Conservation (phyloP, 2,329 filamentous ascomycete species). For the Graphilbum ipis-grandicollis region DNA sequence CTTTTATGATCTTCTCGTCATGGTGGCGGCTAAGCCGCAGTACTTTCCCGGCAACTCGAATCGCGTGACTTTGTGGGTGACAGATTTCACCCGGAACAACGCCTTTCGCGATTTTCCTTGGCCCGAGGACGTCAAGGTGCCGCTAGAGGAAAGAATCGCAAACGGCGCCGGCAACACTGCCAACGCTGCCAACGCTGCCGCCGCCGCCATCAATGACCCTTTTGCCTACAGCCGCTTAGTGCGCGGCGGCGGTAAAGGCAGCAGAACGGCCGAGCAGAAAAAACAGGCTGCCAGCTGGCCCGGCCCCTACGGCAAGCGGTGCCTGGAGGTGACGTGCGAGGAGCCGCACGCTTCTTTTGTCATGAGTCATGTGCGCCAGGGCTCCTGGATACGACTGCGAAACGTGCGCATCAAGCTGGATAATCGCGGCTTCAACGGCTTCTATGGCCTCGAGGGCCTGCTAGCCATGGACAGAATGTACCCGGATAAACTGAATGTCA, state of each 20-base stretch:
- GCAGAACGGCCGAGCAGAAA: neutral
- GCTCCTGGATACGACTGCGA: conserved; percentile 22
- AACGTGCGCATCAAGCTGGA: conserved; percentile 63
- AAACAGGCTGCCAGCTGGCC: neutral
- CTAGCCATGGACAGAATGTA: conserved; percentile 40
- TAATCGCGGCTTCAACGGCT: too few species aligned
- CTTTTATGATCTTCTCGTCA: conserved; percentile 54
- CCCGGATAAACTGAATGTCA: neutral
- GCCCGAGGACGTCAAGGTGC: conserved; percentile 6
- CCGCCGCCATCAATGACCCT: conserved; percentile 21
- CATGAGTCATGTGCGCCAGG: neutral
- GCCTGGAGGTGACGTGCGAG: conserved; percentile 55
- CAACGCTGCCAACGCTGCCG: conserved; percentile 18
- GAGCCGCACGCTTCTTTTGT: conserved; percentile 47
- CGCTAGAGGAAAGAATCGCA: neutral
- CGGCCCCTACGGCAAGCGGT: neutral
- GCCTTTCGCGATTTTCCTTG: conserved; percentile 36
- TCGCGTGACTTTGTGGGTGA: conserved; percentile 49
- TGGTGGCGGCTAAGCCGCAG: conserved; percentile 42
- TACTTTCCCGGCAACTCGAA: neutral
- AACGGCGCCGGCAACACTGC: too few species aligned
- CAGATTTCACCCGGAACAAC: conserved; percentile 65
- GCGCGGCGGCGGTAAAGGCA: neutral
- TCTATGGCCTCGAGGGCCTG: conserved; percentile 48
- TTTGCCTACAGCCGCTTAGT: conserved; percentile 30